Conservation (phyloP, 192 early-diverging fungal genomes). For the Funneliformis geosporum region DNA sequence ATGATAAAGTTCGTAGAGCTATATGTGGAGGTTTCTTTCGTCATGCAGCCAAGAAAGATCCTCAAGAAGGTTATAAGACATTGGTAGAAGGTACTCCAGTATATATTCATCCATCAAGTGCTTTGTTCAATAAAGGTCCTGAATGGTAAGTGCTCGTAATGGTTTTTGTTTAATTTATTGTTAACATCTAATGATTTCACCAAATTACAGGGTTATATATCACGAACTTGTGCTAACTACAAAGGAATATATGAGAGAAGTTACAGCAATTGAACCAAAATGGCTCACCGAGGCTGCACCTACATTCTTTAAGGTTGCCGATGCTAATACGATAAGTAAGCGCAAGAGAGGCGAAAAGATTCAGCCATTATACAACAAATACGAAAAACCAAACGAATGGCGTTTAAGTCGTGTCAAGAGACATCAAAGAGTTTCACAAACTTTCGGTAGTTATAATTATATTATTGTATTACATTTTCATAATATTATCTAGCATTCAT, state of each 20-base stretch:
- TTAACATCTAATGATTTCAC: slow-evolving; percentile 85
- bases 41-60: slow-evolving; percentile 97
- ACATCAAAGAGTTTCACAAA: slow-evolving; percentile 72
- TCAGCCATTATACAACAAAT: slow-evolving; percentile 88
- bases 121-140: slow-evolving; percentile 93
- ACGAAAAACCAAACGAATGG: slow-evolving; percentile 97
- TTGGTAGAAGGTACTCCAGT: slow-evolving; percentile 97
- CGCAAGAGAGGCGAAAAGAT: slow-evolving; percentile 93
- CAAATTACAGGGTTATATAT: slow-evolving; percentile 85
- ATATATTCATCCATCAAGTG: slow-evolving; percentile 94
- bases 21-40: slow-evolving; percentile 94
- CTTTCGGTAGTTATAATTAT: slow-evolving; percentile 56
- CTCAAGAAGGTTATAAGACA: slow-evolving; percentile 99
- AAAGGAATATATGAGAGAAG: slow-evolving; percentile 92
- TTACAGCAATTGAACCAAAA: slow-evolving; percentile 85
- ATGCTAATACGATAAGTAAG: slow-evolving; percentile 91
- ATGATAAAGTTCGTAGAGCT: slow-evolving; percentile 87
- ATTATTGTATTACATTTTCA: too few species aligned
- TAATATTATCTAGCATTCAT: too few species aligned
- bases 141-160: slow-evolving; percentile 65
- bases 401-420: slow-evolving; percentile 79
- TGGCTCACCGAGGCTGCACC: slow-evolving; percentile 97
- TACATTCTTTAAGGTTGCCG: slow-evolving; percentile 94
- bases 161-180: slow-evolving; percentile 32
- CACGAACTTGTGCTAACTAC: slow-evolving; percentile 89